A percentile compares a stretch with the other conserved stretches of the same genome.
Conservation (phyloP, 345 rosid genomes). For the Garcia nutans region DNA sequence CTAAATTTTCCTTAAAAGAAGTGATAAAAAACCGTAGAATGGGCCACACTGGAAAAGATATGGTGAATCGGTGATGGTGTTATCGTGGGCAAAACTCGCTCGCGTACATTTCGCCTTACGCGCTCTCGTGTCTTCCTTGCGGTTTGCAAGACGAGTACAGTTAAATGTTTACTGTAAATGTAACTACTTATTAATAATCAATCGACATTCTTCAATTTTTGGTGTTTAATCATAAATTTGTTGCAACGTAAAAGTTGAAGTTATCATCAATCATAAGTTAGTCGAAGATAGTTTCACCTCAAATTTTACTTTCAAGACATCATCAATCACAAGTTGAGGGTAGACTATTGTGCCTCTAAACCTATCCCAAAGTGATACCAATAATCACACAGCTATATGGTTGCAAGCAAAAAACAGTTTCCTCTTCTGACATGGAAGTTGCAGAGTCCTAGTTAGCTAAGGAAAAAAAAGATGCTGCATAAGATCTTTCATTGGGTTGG, state of each 20-base stretch:
- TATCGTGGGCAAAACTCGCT: neutral
- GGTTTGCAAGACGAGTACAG: constrained; percentile 59
- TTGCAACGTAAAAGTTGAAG: too few relatives aligned
- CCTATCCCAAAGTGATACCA: neutral
- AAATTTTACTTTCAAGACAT: too few relatives aligned
- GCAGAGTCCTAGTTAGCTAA: too few relatives aligned
- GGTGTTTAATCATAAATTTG: neutral
- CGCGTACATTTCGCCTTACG: neutral
- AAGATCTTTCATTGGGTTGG: neutral
- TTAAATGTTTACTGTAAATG: constrained; percentile 88
- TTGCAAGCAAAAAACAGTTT: too few relatives aligned
- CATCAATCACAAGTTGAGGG: neutral
- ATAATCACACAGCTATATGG: neutral
- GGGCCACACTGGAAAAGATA: too few relatives aligned
- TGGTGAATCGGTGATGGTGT: too few relatives aligned
- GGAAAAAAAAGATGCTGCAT: neutral
- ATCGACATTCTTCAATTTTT: neutral
- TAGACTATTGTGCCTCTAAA: too few relatives aligned
- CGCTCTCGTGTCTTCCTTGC: neutral
- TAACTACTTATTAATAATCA: constrained; percentile 12
- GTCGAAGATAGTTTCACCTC: too few relatives aligned
- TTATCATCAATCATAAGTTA: too few relatives aligned
- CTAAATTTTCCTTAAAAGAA: too few relatives aligned
- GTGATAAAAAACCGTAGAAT: too few relatives aligned
- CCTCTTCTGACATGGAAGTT: too few relatives aligned